Conservation (phyloP, 345 rosid species). For the Populus euphratica region DNA sequence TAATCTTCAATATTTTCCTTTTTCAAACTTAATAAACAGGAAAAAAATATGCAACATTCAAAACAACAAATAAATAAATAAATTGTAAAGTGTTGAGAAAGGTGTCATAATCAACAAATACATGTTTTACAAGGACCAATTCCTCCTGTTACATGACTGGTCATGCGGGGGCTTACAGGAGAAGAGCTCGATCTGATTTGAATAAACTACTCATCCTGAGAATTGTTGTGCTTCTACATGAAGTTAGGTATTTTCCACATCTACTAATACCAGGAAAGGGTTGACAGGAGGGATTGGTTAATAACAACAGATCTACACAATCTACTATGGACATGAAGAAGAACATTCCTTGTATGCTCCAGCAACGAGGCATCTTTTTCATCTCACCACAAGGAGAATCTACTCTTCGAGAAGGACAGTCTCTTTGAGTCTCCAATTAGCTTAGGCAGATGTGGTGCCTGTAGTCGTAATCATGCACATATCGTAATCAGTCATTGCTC, state of each 20-base stretch:
- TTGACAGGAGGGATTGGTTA: not conserved
- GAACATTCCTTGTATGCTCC: not conserved
- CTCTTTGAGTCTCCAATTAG: no score
- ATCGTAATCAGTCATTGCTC: not conserved
- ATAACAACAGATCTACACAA: not conserved
- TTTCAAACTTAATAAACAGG: no score
- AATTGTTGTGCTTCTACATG: not conserved
- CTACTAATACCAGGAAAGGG: not conserved
- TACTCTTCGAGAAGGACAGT: not conserved
- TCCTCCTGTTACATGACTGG: not conserved
- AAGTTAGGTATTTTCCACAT: not conserved
- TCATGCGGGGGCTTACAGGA: not conserved
- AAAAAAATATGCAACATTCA: not conserved
- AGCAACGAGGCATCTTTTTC: no score
- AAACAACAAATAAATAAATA: no score
- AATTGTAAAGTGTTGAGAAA: not conserved
- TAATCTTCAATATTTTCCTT: no score
- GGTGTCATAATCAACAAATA: not conserved
- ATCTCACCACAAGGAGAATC: not conserved
- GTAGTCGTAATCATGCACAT: not conserved
- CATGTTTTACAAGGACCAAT: not conserved
- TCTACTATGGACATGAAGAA: not conserved
- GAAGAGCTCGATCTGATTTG: not conserved
- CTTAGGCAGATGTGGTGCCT: no score
- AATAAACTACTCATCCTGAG: not conserved